Evolutionary conservation across 495 filamentous ascomycete genomes (phyloP), one percentile per base, ranked within the genome.

Genomic region (Aspergillus biplanus): DNA sequence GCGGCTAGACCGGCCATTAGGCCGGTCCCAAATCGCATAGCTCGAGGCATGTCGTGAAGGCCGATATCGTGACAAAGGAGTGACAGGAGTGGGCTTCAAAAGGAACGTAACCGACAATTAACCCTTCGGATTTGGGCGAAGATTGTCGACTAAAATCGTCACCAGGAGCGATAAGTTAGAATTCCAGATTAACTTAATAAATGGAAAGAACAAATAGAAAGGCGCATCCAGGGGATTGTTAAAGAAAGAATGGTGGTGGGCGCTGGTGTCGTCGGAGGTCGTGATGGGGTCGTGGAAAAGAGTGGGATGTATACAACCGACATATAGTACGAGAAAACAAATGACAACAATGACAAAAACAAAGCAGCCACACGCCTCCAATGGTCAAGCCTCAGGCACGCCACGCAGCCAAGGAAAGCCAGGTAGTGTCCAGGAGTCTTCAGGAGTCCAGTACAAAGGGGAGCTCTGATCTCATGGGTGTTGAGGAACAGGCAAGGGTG

Each of bases 1-100:
- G 75, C 56, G 34, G 73, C 63, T 32, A 80, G 46, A 53, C 67
- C 65, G 54, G 73, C 69, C 53, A 75, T 64, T 37, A 76, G 65
- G 58, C 64, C 61, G 63, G 67, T 52, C 61, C 64, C 52, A 34
- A 65, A 57, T 52, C 65, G 67, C 65, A 67, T 65, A n/a, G 52
- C 58, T 33, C 34, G 37, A 61, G 52, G 59, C 69, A 71, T 71
- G 35, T 66, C 31, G 52, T 59, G 34, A 59, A 21, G 11, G 18
- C 37, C 46, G 34, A 44, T 57, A 60, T 46, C n/a, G 27, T 47
- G 15, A 7, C 18, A 39, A 70, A 66, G 32, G 65, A 65, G 59
- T 35, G 68, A 67, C 65, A 18, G 58, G 44, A 37, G 57, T 62
- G 42, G 56, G 64, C 49, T 63, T 59, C 53, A 63, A 62, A 65